Evolutionary conservation across 148 eudicot species (phyloP).

Genomic region (Amaranthus cruentus): DNA sequence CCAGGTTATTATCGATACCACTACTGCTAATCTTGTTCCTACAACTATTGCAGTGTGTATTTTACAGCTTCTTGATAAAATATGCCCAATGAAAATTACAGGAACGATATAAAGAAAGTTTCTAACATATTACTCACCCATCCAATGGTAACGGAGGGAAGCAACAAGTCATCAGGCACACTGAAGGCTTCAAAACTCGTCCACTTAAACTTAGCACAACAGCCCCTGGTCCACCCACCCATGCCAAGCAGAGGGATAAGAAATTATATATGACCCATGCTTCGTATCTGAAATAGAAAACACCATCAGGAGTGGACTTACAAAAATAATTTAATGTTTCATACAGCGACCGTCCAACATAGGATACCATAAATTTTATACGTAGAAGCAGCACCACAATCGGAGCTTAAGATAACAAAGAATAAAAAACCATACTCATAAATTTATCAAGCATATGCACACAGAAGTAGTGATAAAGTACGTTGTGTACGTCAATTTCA

Average conservation of each 20-base stretch:
- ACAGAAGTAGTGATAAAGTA: neutral
- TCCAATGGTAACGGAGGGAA: constrained; percentile 85
- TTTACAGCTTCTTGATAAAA: neutral
- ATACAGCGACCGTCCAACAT: neutral
- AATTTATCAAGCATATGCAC: neutral
- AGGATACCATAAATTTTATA: neutral
- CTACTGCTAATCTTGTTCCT: neutral
- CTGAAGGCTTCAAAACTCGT: constrained; percentile 72
- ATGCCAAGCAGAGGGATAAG: constrained; percentile 84
- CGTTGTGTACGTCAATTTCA: neutral
- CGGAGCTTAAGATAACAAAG: constrained; percentile 7
- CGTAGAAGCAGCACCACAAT: neutral
- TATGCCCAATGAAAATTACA: neutral
- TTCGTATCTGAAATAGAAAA: constrained; percentile 66
- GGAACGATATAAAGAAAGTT: neutral
- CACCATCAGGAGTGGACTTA: neutral
- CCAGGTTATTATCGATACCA: neutral
- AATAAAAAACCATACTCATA: constrained; percentile 1
- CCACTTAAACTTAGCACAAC: constrained; percentile 87
- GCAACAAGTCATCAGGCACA: constrained; percentile 93
- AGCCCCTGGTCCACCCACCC: constrained; percentile 99
- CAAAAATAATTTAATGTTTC: neutral
- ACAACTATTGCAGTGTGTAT: neutral
- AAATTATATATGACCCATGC: constrained; percentile 99
- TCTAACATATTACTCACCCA: constrained; percentile 56